Conservation (phyloP, 768 basidiomycete species). For the Russula sp. region DNA sequence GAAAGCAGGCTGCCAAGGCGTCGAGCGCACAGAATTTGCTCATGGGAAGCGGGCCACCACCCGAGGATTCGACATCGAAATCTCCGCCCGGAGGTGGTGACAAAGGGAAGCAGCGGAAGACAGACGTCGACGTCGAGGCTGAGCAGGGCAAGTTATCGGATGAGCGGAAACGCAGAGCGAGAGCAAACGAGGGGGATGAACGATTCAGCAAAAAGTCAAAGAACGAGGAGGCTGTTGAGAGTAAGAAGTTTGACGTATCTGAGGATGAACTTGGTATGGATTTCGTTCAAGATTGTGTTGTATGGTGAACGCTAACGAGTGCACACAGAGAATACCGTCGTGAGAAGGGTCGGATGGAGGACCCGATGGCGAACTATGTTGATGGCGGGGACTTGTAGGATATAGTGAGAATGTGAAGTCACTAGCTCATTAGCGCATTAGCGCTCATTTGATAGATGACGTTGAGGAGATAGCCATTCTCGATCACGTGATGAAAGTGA, state of each 20-base stretch:
- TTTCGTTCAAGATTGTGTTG: conserved; percentile 32
- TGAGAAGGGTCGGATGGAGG: conserved; percentile 66
- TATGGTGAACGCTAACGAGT: conserved; percentile 27
- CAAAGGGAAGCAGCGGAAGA: conserved; percentile 32
- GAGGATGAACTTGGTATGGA: conserved; percentile 77
- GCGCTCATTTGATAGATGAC: too few species aligned
- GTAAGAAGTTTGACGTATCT: conserved; percentile 73
- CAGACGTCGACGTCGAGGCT: conserved; percentile 27
- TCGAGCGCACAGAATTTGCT: conserved; percentile 72
- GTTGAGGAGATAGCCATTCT: neutral
- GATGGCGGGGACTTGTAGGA: conserved; percentile 46
- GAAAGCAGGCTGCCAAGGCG: conserved; percentile 73
- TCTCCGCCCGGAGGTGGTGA: conserved; percentile 12
- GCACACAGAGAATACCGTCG: conserved; percentile 83
- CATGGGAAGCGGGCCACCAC: conserved; percentile 30
- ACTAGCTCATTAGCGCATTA: too few species aligned
- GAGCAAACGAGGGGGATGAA: conserved; percentile 51
- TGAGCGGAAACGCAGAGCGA: conserved; percentile 37
- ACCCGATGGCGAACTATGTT: conserved; percentile 92
- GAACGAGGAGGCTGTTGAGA: conserved; percentile 76
- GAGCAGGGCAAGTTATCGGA: conserved; percentile 30
- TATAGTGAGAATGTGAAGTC: neutral
- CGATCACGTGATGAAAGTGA: conserved; percentile 30
- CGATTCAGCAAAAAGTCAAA: conserved; percentile 76
- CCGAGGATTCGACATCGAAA: conserved; percentile 22